phyloP scores from a whole-genome alignment of 176 grass and related monocot species.

The Oryza meyeriana region DNA sequence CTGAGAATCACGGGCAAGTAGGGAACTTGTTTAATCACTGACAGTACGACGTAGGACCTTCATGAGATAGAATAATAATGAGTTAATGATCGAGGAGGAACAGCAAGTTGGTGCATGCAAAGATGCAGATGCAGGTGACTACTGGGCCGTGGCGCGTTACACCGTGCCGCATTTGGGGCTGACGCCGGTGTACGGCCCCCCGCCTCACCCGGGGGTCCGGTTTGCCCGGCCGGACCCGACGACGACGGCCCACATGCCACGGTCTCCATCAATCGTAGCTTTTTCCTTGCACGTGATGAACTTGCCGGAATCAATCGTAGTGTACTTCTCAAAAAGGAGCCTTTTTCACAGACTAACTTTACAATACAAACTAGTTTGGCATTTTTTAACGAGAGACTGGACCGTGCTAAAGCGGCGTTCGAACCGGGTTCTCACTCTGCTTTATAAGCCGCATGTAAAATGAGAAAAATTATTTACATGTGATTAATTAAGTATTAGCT shows the following conservation, averaged over 20 bases:
- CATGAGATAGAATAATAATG: background rate
- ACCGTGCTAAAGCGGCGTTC: no score
- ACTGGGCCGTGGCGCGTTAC: background rate
- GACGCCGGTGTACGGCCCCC: slow-evolving; percentile 10
- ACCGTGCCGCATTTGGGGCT: slow-evolving; percentile 8
- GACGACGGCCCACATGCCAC: background rate
- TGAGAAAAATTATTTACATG: no score
- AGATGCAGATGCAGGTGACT: background rate
- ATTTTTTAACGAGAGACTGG: no score
- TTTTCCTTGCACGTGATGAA: background rate
- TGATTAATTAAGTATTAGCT: no score
- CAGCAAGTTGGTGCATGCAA: background rate
- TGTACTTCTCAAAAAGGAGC: background rate
- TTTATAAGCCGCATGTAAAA: no score
- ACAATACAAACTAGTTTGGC: background rate
- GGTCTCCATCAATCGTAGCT: background rate
- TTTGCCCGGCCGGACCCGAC: background rate
- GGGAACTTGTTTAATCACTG: background rate
- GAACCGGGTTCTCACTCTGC: no score
- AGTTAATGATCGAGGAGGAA: background rate
- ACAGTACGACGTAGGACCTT: slow-evolving; percentile 6
- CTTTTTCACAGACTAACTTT: background rate
- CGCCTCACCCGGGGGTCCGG: slow-evolving; percentile 9
- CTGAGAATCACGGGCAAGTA: background rate
- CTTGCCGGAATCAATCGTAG: background rate